Evolutionary conservation across 2,329 filamentous ascomycete species (phyloP), one percentile per base, ranked within the genome.

Genomic region (Trichoderma lentiforme): DNA sequence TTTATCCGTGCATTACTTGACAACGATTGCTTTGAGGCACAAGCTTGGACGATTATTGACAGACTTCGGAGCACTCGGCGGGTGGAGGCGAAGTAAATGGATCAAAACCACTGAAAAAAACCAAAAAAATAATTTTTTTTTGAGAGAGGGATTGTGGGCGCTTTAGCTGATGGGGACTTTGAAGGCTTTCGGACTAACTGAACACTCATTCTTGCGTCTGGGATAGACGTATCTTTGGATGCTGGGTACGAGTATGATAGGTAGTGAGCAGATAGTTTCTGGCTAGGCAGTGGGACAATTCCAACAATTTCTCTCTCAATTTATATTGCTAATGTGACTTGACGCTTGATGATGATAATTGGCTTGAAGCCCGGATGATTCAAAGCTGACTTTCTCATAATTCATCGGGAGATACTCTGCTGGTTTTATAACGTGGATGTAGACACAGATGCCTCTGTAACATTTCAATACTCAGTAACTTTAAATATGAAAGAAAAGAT

Each of bases 21-120:
- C 39, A 58, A 53, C 30, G 57, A 58, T 34, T 24, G 66, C 18
- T 70, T 56, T 43, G 24, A 60, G 21, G 43, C 30, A 60, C 47
- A 32, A 63, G 34, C 58, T 68, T 58, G 64, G 57, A 56, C 58
- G 58, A 63, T 43, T 51, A 43, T 51, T 64, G 68, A 39, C 58
- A 57, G 18, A 47, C 34, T 12, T 21, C 39, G 24, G 58, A 62
- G 39, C 34, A 68, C 28, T 60, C 62, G 73, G 73, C 11, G n/a
- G 56, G 15, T 21, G 28, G 43, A 43, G 66, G 36, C n/a, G 65
- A 64, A 14, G 28, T 28, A 67, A 61, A 47, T 65, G 66, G 76
- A 76, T 72, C 75, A 39, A 75, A 75, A 74, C 75, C 9, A 51
- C 74, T 77, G 77, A 77, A 75, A 78, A 76, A 71, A 71, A 73